phyloP scores from a whole-genome alignment of 306 rosid species.

The Elaeagnus macrophylla region DNA sequence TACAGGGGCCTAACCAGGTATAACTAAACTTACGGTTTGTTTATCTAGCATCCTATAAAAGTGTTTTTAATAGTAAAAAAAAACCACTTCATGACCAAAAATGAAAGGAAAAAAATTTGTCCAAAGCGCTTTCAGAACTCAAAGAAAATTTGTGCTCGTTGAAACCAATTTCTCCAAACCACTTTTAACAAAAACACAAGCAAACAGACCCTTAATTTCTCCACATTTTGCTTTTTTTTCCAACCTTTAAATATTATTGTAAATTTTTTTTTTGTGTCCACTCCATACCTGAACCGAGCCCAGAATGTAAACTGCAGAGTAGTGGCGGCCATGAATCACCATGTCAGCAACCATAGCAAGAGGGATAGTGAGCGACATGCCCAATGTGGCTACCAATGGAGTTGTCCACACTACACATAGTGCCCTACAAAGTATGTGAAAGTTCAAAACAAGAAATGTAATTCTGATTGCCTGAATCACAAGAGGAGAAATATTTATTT shows the following conservation, averaged over 20 bases:
- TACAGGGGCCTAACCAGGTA: too few species aligned
- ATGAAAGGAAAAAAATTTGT: too few species aligned
- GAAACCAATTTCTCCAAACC: neutral
- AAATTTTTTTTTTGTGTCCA: neutral
- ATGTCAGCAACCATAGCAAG: constrained; percentile 98
- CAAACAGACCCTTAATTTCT: too few species aligned
- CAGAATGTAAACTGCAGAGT: constrained; percentile 78
- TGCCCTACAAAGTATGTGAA: constrained; percentile 52
- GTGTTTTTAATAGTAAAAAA: too few species aligned
- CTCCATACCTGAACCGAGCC: constrained; percentile 75
- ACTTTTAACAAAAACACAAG: neutral
- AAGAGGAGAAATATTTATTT: constrained; percentile 3
- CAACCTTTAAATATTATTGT: neutral
- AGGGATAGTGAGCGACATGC: constrained; percentile 98
- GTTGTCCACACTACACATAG: constrained; percentile 97
- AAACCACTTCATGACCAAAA: too few species aligned
- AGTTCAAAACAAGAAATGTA: constrained; percentile 15
- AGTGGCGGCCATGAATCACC: constrained; percentile 91
- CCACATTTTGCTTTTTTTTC: too few species aligned
- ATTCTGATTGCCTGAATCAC: constrained; percentile 4
- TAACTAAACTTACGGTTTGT: too few species aligned
- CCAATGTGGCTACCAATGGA: constrained; percentile 94
- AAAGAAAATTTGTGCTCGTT: too few species aligned
- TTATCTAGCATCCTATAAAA: too few species aligned
- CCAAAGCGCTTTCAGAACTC: too few species aligned